Conservation (phyloP, 169 alveolate genomes). For the Plasmodium fragile region DNA sequence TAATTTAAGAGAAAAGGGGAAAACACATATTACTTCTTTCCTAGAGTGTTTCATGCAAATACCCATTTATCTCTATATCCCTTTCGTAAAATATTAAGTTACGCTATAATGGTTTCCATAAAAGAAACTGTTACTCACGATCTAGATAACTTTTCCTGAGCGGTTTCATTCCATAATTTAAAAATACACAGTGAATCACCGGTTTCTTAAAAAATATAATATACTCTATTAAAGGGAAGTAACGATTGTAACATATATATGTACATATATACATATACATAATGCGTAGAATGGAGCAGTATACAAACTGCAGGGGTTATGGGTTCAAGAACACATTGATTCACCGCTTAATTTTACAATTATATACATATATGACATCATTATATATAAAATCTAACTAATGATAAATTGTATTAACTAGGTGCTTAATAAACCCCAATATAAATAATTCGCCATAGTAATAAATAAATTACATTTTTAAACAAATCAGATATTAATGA, state of each 20-base stretch:
- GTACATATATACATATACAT: background rate
- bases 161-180: background rate
- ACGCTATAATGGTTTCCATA: slow-evolving; percentile 24
- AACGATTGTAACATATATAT: background rate
- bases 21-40: background rate
- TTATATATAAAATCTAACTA: background rate
- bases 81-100: slow-evolving; percentile 16
- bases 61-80: slow-evolving; percentile 16
- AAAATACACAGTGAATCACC: background rate
- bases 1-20: background rate
- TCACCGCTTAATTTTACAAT: background rate
- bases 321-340: background rate
- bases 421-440: background rate
- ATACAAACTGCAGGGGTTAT: background rate
- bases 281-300: background rate
- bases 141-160: background rate
- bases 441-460: background rate
- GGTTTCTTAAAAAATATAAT: background rate
- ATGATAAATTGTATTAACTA: background rate
- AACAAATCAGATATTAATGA: background rate
- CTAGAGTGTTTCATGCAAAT: background rate
- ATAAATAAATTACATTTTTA: background rate
- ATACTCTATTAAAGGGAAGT: background rate
- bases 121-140: background rate
- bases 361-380: background rate